Conservation (phyloP, 1,284 basidiomycete species). For the Ceratobasidium sp. region DNA sequence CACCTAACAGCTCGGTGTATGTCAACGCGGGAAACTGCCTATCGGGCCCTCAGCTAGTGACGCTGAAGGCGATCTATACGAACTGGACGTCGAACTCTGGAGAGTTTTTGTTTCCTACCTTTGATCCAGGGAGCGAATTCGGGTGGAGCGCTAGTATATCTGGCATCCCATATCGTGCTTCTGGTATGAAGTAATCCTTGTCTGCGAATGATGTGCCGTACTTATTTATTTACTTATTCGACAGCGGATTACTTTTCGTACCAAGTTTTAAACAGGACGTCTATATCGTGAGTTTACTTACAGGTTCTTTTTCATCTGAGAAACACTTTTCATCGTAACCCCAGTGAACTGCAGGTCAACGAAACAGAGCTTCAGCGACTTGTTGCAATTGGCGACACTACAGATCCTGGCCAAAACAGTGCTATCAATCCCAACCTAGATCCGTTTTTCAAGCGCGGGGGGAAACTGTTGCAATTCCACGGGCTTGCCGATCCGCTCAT, state of each 20-base stretch:
- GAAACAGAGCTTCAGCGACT: slow-evolving; percentile 38
- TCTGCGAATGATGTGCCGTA: background rate
- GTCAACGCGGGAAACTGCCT: slow-evolving; percentile 15
- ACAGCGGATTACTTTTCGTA: slow-evolving; percentile 37
- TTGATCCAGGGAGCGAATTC: slow-evolving; percentile 25
- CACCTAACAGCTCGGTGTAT: slow-evolving; percentile 3
- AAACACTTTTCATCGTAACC: too few species aligned
- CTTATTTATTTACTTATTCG: background rate
- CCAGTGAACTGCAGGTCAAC: slow-evolving; percentile 15
- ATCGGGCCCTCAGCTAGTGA: background rate
- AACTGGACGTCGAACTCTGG: slow-evolving; percentile 26
- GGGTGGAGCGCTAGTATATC: slow-evolving; percentile 6
- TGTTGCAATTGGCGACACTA: slow-evolving; percentile 11
- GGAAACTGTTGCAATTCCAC: slow-evolving; percentile 38
- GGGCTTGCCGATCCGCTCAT: slow-evolving; percentile 40
- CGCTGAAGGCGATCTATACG: slow-evolving; percentile 25
- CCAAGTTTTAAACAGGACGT: slow-evolving; percentile 34
- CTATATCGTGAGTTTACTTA: slow-evolving; percentile 2
- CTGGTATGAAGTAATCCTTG: background rate
- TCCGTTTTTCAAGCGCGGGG: slow-evolving; percentile 33
- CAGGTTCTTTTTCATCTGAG: background rate
- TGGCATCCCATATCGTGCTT: slow-evolving; percentile 13
- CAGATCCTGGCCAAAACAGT: slow-evolving; percentile 28
- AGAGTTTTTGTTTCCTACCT: slow-evolving; percentile 21
- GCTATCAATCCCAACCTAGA: slow-evolving; percentile 34